Evolutionary conservation across 495 filamentous ascomycete species (phyloP).

Genomic region (Aspergillus haitiensis): DNA sequence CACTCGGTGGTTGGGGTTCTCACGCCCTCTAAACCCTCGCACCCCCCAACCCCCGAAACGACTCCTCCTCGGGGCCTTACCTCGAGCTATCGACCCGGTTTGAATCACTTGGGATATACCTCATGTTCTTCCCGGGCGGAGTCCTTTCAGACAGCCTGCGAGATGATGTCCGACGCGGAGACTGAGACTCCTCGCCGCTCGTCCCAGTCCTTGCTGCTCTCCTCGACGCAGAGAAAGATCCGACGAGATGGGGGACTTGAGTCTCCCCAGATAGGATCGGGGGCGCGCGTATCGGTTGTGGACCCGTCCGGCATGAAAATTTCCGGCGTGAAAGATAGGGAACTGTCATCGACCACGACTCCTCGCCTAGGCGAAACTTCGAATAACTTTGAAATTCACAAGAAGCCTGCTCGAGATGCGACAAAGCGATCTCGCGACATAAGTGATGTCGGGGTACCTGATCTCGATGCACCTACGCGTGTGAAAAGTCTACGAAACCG

Average conservation of each 20-base stretch:
- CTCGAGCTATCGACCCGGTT: constrained; percentile 44
- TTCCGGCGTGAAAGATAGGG: constrained; percentile 1
- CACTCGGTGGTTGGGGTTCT: constrained; percentile 35
- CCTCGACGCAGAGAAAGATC: constrained; percentile 33
- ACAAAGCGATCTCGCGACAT: constrained; percentile 14
- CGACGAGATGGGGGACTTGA: constrained; percentile 9
- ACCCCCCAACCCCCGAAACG: constrained; percentile 71
- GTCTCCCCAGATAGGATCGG: not conserved
- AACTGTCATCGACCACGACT: not conserved
- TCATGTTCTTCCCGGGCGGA: constrained; percentile 59
- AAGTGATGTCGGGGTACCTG: constrained; percentile 22
- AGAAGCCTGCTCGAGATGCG: constrained; percentile 4
- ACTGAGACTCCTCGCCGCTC: constrained; percentile 52
- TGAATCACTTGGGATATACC: constrained; percentile 32
- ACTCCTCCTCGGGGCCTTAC: constrained; percentile 61
- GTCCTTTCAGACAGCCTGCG: constrained; percentile 72
- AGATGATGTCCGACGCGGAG: constrained; percentile 64
- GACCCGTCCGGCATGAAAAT: not conserved
- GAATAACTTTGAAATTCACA: not conserved
- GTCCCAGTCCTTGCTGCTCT: constrained; percentile 28
- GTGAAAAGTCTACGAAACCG: constrained; percentile 40
- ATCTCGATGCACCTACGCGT: constrained; percentile 31
- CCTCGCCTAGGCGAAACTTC: constrained; percentile 4
- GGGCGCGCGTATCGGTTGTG: constrained; percentile 1
- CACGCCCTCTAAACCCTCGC: constrained; percentile 63